Evolutionary conservation across 345 rosid genomes (phyloP), one percentile per base, ranked within the genome.

Genomic region (Bruguiera gymnorhiza): DNA sequence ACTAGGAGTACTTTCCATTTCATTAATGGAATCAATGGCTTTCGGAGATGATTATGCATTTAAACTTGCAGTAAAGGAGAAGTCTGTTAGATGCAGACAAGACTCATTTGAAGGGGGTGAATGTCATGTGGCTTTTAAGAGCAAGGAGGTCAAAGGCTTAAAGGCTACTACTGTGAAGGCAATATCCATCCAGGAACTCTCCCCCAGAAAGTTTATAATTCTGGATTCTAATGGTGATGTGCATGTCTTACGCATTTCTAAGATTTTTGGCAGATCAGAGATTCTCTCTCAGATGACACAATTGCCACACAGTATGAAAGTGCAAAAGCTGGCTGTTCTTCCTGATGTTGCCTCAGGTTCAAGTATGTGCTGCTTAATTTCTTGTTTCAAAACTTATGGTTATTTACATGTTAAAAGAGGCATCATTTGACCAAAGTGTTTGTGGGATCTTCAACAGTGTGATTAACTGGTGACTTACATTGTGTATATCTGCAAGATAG

Each of bases 191-290:
- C 86, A 85, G 70, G 85, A 86, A 57, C 59, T 89, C 60, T 87
- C 90, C 57, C 62, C 81, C 30, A 84, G 78, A 58, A 85, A 75
- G 69, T 85, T 87, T 69, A 43, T 91, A 71, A 72, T 89, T 65
- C 83, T 89, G 85, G 87, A 87, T 76, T 81, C 90, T 72, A 27
- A 46, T 13, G 90, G 96, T 77, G 84, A 83, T 73, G 67, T 89
- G 62, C 89, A 82, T 72, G 62, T 87, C 48, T 73, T 91, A 80
- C 76, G 69, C 58, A 78, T 87, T 74, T 74, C 82, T 69, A 76
- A 66, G 50, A 52, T 77, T 50, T 34, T 54, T 64, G 55, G 66
- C 60, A 87, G 84, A 70, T 70, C 86, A 60, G 82, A 71, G 60
- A 62, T 85, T 69, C 67, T 71, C 60, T 76, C 77, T 79, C 71